Evolutionary conservation across 2,329 filamentous ascomycete species (phyloP).

Genomic region (Aspergillus chevalieri): DNA sequence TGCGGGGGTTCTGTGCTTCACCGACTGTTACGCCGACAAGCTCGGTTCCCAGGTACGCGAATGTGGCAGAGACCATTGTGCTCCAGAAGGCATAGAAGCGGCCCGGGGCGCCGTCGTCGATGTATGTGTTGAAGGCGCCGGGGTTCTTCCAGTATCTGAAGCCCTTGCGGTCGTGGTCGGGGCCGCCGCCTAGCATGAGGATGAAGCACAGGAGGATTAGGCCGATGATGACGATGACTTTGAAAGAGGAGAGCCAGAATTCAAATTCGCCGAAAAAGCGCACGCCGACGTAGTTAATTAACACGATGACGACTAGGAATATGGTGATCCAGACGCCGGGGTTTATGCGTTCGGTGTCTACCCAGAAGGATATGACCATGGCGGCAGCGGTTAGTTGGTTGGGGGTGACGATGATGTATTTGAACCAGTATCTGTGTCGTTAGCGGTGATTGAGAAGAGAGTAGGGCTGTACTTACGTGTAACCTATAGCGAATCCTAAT

Average conservation of each 20-base stretch:
- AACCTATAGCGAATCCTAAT: conserved; percentile 72
- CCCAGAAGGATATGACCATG: conserved; percentile 74
- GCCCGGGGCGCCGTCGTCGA: conserved; percentile 41
- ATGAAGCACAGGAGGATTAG: conserved; percentile 61
- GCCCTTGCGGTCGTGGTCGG: conserved; percentile 55
- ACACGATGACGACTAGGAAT: conserved; percentile 57
- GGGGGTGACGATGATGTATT: conserved; percentile 77
- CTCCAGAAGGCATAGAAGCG: conserved; percentile 62
- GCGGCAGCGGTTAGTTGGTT: conserved; percentile 79
- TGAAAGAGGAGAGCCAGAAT: conserved; percentile 56
- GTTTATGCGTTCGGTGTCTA: conserved; percentile 59
- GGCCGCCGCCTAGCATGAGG: conserved; percentile 60
- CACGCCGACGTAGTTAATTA: conserved; percentile 66
- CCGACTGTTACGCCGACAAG: conserved; percentile 72
- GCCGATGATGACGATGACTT: conserved; percentile 60
- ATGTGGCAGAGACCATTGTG: conserved; percentile 68
- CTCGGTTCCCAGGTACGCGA: conserved; percentile 72
- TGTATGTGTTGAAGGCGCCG: conserved; percentile 51
- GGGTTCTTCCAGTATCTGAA: conserved; percentile 63
- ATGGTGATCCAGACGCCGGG: conserved; percentile 74
- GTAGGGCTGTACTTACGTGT: conserved; percentile 46
- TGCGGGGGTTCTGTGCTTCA: conserved; percentile 72
- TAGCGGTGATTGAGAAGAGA: neutral
- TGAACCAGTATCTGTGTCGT: conserved; percentile 52
- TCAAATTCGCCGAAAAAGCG: conserved; percentile 64